phyloP scores from a whole-genome alignment of 805 yeast species.

The Teunomyces cretensis region DNA sequence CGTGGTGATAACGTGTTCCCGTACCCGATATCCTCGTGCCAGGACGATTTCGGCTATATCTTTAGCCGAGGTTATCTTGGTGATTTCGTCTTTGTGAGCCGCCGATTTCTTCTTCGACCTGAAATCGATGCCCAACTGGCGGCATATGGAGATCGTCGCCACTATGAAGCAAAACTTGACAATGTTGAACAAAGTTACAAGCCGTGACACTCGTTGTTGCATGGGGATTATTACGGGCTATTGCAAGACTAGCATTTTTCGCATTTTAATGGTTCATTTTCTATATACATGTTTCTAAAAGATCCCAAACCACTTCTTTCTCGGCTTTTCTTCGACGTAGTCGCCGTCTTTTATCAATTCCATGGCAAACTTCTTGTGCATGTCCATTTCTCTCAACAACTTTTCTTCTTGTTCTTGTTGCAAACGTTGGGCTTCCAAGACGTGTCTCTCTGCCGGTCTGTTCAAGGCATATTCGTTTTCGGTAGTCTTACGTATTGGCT shows the following conservation, averaged over 20 bases:
- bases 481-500: conserved; percentile 39
- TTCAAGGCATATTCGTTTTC: conserved; percentile 54
- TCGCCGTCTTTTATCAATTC: conserved; percentile 16
- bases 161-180: background rate
- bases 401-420: conserved; percentile 66
- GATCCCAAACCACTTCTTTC: conserved; percentile 24
- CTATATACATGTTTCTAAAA: conserved; percentile 6
- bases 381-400: conserved; percentile 34
- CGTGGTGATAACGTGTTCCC: conserved; percentile 32
- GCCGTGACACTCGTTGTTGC: background rate
- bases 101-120: background rate
- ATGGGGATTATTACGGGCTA: background rate
- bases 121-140: conserved; percentile 1
- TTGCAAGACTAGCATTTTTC: background rate
- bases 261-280: background rate
- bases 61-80: conserved; percentile 12
- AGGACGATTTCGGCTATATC: conserved; percentile 25
- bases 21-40: conserved; percentile 21
- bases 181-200: conserved; percentile 1
- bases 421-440: conserved; percentile 70
- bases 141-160: background rate
- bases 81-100: background rate
- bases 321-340: conserved; percentile 5
- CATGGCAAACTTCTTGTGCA: conserved; percentile 21
- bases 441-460: conserved; percentile 70